These are phyloP conservation scores for Gentiana macrophylla DNA, from an alignment of 257 asterid species.

Conservation along the genomic window DNA sequence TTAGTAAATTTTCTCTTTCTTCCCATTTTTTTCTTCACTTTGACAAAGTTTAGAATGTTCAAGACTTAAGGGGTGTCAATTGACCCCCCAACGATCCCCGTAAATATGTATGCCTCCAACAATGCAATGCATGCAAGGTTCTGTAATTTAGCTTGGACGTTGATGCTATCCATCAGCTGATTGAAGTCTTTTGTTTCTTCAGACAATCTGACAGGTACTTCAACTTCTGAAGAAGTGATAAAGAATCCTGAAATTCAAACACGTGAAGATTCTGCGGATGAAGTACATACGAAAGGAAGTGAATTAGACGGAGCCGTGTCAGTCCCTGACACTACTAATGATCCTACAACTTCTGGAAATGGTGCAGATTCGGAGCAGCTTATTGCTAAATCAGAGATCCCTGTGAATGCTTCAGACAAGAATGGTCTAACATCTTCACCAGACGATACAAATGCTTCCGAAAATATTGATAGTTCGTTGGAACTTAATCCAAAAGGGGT, in stretches of 20 bases:
- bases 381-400: conserved; percentile 7
- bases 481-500: not conserved
- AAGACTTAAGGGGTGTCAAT: too few relatives aligned
- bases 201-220: conserved; percentile 1
- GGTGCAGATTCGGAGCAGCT: conserved; percentile 5
- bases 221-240: conserved; percentile 1
- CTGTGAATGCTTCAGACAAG: not conserved
- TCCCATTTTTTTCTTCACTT: too few relatives aligned
- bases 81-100: too few relatives aligned
- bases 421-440: conserved; percentile 2
- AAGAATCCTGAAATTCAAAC: conserved; percentile 4
- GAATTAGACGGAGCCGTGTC: conserved; percentile 6
- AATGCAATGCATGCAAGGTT: not conserved
- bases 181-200: not conserved
- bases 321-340: not conserved
- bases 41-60: too few relatives aligned
- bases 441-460: not conserved
- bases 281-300: conserved; percentile 3
- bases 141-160: not conserved
- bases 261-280: conserved; percentile 1
- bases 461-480: conserved; percentile 1
- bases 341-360: not conserved
- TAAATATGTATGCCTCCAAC: not conserved
- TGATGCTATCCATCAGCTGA: not conserved
- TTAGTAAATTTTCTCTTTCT: too few relatives aligned